phyloP scores from a whole-genome alignment of 2,329 filamentous ascomycete species.

The Exophiala aquamarina region DNA sequence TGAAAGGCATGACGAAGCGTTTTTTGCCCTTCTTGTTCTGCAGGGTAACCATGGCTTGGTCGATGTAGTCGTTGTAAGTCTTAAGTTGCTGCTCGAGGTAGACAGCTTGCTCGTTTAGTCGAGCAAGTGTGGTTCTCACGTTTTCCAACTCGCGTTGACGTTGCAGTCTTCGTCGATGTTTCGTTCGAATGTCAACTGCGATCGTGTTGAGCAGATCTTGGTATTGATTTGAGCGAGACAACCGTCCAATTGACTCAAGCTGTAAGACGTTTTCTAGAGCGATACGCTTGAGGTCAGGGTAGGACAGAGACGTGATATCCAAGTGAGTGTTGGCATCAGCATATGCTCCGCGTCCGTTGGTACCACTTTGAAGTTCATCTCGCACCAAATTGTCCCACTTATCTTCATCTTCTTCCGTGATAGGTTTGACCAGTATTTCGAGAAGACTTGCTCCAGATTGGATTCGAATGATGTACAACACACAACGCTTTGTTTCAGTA shows the following conservation, averaged over 20 bases:
- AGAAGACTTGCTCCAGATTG: conserved; percentile 90
- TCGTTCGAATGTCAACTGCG: conserved; percentile 92
- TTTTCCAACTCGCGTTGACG: conserved; percentile 83
- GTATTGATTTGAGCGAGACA: conserved; percentile 84
- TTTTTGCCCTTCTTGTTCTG: conserved; percentile 97
- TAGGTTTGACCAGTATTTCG: conserved; percentile 90
- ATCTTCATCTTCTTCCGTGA: conserved; percentile 80
- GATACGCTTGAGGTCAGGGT: conserved; percentile 87
- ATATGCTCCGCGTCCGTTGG: conserved; percentile 77
- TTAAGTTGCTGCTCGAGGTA: conserved; percentile 95
- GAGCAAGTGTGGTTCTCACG: conserved; percentile 46
- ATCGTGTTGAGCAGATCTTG: conserved; percentile 98
- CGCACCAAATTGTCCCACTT: conserved; percentile 79
- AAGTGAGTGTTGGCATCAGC: conserved; percentile 80
- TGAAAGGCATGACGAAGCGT: conserved; percentile 91
- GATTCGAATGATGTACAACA: conserved; percentile 95
- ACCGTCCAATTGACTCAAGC: conserved; percentile 82
- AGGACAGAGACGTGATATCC: conserved; percentile 86
- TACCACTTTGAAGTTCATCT: conserved; percentile 74
- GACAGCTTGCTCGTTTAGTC: conserved; percentile 64
- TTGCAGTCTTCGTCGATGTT: conserved; percentile 89
- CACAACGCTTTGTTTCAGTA: conserved; percentile 97
- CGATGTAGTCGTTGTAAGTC: conserved; percentile 98
- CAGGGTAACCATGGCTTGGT: conserved; percentile 94
- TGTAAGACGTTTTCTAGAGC: conserved; percentile 91